Evolutionary conservation across 2,329 filamentous ascomycete species (phyloP), one percentile per base, ranked within the genome.

Genomic region (Neonectria punicea): DNA sequence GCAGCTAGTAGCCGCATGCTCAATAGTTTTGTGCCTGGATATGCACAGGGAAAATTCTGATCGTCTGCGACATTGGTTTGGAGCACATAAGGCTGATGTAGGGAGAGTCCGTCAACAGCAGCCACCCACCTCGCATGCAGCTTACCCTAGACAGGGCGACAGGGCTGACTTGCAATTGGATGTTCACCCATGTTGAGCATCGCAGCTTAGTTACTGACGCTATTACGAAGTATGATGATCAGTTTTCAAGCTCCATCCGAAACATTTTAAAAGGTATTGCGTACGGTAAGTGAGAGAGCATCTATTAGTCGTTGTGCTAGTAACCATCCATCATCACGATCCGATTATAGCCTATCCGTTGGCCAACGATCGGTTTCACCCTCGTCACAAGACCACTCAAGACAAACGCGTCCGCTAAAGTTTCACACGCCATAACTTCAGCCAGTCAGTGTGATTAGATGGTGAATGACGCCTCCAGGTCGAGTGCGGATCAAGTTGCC

Each of bases 401-500:
- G n/a, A 20, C 18, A 18, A 51, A 20, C 8, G 6, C 28, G 5
- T 18, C 18, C 28, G 16, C 28, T 13, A 51, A 20, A n/a, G 18
- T 4, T 20, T 51, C 5, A 13, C 28, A 34, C 43, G 16, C 14
- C 30, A 20, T 20, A 13, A 11, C 18, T 8, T 41, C 20, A 39
- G 20, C 11, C 10, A 25, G 32, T 32, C 16, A 34, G 32, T 11
- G 5, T 5, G 6, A 25, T 22, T 18, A 4, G 30, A 54, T 39
- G 34, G 58, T 49, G 46, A n/a, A 22, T 36, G n/a, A 41, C 18
- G n/a, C 32, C 43, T 47, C 13, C n/a, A 20, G 51, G 39, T 54
- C 32, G 32, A 22, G n/a, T 41, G 34, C 41, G 49, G 58, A 54
- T 54, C 20, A 49, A 9, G 39, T n/a, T 41, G 58, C n/a, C 32